Evolutionary conservation across 2,329 filamentous ascomycete species (phyloP), one percentile per base, ranked within the genome.

Genomic region (Coniochaeta prunicola): DNA sequence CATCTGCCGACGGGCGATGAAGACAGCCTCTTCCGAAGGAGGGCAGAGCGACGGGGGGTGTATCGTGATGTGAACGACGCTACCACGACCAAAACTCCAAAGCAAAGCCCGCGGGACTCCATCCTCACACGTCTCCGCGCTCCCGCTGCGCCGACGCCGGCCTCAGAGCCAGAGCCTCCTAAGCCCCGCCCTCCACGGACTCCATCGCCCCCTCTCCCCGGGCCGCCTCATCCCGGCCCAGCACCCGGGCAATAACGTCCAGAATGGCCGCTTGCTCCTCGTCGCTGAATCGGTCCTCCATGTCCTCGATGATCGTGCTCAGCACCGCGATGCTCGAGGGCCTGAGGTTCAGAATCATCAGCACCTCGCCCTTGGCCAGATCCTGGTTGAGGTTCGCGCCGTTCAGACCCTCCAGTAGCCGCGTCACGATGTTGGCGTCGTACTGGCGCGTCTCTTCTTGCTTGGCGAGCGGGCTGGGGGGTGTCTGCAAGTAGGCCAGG

Each of bases 271-370:
- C 72, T 64, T 87, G 84, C 70, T 86, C 76, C 53, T 85, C 80
- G 21, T 81, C 79, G 53, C 70, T 76, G 67, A 87, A 86, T 8
- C 87, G 80, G 36, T 78, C 76, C 59, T 81, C 77, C 75, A 87
- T 82, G 63, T 89, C 85, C 70, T 90, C 85, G 34, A 90, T 76
- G 56, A 88, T 76, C 17, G 82, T 82, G 66, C 86, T 86, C 63
- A 90, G 75, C 53, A 80, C 78, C 4, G 80, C 79, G 31, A 79
- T 74, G 30, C 77, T 81, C 24, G 77, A 76, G 0, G 87, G 87
- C 12, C 86, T 79, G 48, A 87, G 73, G 68, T 90, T 89, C 64
- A 89, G 69, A 54, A 89, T 81, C 82, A 88, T 87, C 67, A 89
- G 74, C 58, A 87, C 73, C 71, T 89, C 87, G 58, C 84, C 84